phyloP scores from a whole-genome alignment of 2,329 filamentous ascomycete species.

The Xylaria sp. region DNA sequence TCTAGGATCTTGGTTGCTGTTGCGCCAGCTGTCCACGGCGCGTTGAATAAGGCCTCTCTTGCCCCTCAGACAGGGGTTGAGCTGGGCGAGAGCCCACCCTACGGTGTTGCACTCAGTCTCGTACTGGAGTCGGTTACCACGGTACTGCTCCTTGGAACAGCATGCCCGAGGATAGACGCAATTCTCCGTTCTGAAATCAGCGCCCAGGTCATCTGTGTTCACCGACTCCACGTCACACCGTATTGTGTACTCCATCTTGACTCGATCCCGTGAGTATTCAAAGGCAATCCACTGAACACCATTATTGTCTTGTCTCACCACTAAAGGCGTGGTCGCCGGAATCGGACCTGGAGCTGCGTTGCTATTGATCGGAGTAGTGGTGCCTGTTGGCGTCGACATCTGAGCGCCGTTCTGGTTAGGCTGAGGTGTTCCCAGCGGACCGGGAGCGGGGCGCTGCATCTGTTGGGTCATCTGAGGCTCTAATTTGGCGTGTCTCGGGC shows the following conservation, averaged over 20 bases:
- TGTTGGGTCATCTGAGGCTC: constrained; percentile 57
- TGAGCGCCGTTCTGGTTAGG: constrained; percentile 41
- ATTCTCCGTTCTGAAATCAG: constrained; percentile 96
- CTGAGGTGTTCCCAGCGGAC: constrained; percentile 43
- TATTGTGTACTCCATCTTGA: constrained; percentile 99
- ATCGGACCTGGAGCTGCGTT: constrained; percentile 94
- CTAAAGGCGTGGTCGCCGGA: constrained; percentile 88
- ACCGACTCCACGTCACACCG: constrained; percentile 97
- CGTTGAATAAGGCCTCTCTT: constrained; percentile 95
- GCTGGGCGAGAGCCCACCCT: constrained; percentile 94
- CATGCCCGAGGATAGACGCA: constrained; percentile 96
- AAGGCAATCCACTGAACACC: constrained; percentile 99
- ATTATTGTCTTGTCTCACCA: constrained; percentile 90
- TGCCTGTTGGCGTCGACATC: constrained; percentile 42
- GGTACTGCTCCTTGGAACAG: constrained; percentile 92
- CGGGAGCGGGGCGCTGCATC: constrained; percentile 54
- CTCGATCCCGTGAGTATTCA: constrained; percentile 91
- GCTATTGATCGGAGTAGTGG: constrained; percentile 58
- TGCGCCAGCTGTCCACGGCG: constrained; percentile 96
- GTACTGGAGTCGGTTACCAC: constrained; percentile 90
- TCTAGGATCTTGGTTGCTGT: constrained; percentile 94
- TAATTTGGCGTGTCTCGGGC: constrained; percentile 57
- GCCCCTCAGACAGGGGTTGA: constrained; percentile 85
- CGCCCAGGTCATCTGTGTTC: constrained; percentile 74
- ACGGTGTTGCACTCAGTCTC: constrained; percentile 99